A percentile compares a stretch with the other conserved stretches of the same genome.
Conservation (phyloP, 1,139 yeast species). For the Geotrichum citri-aurantii region DNA sequence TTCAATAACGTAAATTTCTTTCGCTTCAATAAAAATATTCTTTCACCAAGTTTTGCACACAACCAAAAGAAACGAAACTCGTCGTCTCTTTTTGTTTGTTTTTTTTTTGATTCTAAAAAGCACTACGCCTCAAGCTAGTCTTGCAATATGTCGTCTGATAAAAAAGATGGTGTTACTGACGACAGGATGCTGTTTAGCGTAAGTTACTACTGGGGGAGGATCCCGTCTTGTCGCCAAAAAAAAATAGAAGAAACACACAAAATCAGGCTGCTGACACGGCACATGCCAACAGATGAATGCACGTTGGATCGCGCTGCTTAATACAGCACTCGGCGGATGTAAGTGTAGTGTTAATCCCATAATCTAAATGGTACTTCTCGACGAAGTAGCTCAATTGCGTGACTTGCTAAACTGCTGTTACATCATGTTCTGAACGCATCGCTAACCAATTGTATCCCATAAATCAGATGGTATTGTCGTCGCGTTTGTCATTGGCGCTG, state of each 20-base stretch:
- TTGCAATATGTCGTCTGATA: conserved; percentile 4
- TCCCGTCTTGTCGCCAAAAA: too few species aligned
- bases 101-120: too few species aligned
- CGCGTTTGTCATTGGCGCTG: conserved; percentile 7
- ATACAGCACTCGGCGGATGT: conserved; percentile 15
- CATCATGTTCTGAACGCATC: neutral
- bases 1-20: too few species aligned
- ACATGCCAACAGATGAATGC: conserved; percentile 13
- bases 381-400: neutral
- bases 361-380: neutral
- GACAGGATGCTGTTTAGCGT: conserved; percentile 6
- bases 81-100: neutral
- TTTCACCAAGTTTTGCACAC: conserved; percentile 54
- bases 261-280: neutral
- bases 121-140: neutral
- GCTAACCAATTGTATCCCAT: neutral
- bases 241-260: too few species aligned
- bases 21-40: too few species aligned
- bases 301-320: conserved; percentile 11
- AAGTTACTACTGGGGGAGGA: neutral
- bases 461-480: conserved; percentile 6
- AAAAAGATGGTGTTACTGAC: neutral
- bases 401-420: neutral
- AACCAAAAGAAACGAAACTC: conserved; percentile 35
- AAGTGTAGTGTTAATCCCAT: neutral